Percentiles rank a stretch among this genome's conserved stretches.
Evolutionary conservation across 2,329 filamentous ascomycete genomes (phyloP).

Genomic region (Botrytis tulipae): DNA sequence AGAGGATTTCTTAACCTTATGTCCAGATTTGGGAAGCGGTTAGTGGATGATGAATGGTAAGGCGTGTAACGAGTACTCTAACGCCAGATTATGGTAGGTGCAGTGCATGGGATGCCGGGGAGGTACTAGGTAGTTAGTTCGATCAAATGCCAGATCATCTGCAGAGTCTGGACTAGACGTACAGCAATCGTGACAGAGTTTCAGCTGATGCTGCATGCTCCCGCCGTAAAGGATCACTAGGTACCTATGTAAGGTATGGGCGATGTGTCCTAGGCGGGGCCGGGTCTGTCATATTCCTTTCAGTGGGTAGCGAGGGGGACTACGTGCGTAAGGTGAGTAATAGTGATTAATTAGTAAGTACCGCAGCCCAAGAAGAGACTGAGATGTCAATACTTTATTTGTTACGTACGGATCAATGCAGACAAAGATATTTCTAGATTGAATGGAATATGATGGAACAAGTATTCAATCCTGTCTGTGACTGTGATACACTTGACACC

Average conservation of each 20-base stretch:
- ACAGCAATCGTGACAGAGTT: not conserved
- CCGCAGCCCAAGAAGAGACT: not conserved
- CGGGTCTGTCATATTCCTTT: not conserved
- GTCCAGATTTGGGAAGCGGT: not conserved
- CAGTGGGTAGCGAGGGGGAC: not conserved
- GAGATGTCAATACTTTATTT: not conserved
- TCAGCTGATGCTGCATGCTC: not conserved
- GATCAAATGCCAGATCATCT: conserved; percentile 6
- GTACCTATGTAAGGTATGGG: not conserved
- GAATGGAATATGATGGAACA: not conserved
- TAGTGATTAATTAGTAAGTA: not conserved
- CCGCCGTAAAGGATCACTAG: not conserved
- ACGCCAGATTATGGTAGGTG: conserved; percentile 10
- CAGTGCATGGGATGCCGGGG: not conserved
- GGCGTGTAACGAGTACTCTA: not conserved
- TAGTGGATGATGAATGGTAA: not conserved
- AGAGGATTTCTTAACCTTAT: not conserved
- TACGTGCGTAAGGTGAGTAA: not conserved
- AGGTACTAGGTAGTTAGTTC: not conserved
- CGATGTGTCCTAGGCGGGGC: not conserved
- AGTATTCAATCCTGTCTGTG: not conserved
- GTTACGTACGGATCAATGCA: not conserved
- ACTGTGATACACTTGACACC: not conserved
- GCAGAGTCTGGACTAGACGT: not conserved
- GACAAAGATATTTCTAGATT: not conserved